These are phyloP conservation scores for Fusarium aywerte DNA, from an alignment of 2,329 filamentous ascomycete genomes.

Conservation along the genomic window DNA sequence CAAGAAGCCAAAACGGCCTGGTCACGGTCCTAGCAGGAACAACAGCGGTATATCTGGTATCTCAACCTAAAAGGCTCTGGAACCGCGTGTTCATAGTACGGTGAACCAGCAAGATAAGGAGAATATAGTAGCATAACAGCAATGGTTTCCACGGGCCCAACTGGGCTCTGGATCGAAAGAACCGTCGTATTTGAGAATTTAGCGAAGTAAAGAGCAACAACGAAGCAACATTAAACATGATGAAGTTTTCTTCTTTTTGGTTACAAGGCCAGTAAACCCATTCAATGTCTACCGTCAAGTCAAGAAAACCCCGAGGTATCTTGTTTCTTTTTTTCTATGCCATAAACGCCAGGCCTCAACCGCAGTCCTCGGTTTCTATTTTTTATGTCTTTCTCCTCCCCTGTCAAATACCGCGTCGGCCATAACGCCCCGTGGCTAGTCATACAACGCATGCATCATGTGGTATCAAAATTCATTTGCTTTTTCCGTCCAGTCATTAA, in stretches of 20 bases:
- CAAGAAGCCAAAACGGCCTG: slow-evolving; percentile 68
- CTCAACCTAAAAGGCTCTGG: slow-evolving; percentile 43
- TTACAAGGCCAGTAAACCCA: slow-evolving; percentile 3
- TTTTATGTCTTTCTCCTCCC: slow-evolving; percentile 7
- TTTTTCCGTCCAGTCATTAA: slow-evolving; percentile 48
- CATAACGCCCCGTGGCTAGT: slow-evolving; percentile 15
- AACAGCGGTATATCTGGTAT: slow-evolving; percentile 46
- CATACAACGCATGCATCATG: slow-evolving; percentile 41
- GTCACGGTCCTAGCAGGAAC: slow-evolving; percentile 48
- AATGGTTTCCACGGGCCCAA: slow-evolving; percentile 11
- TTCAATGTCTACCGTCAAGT: slow-evolving; percentile 1
- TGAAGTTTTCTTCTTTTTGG: not conserved
- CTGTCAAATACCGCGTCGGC: not conserved
- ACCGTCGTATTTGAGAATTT: slow-evolving; percentile 3
- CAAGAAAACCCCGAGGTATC: slow-evolving; percentile 36
- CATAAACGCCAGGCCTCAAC: slow-evolving; percentile 39
- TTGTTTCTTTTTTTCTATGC: slow-evolving; percentile 37
- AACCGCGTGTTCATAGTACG: slow-evolving; percentile 1
- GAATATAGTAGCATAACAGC: slow-evolving; percentile 3
- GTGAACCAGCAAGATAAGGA: slow-evolving; percentile 12
- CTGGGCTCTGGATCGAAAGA: not conserved
- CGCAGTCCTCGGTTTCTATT: slow-evolving; percentile 16
- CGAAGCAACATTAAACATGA: slow-evolving; percentile 13
- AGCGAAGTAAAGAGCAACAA: slow-evolving; percentile 11
- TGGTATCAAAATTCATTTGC: slow-evolving; percentile 46